Evolutionary conservation across 306 rosid species (phyloP).

Genomic region (Vachellia pachyceras): DNA sequence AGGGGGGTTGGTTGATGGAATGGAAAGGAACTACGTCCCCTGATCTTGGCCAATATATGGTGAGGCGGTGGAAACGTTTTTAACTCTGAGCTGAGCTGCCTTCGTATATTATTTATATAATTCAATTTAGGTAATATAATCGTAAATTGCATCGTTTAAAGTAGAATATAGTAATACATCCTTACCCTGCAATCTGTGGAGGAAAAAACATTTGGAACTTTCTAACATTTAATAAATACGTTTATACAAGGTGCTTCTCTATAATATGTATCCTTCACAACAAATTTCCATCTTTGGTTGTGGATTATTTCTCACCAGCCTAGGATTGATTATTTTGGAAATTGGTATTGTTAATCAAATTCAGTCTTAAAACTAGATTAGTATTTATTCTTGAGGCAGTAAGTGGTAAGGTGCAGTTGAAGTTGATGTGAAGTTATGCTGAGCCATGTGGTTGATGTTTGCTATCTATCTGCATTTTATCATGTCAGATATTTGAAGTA

Average conservation of each 20-base stretch:
- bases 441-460: not conserved
- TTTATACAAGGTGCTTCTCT: not conserved
- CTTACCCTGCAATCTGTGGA: not conserved
- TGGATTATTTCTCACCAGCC: not conserved
- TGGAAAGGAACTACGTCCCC: not conserved
- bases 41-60: no score
- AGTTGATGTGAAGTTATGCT: not conserved
- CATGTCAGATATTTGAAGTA: not conserved
- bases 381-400: not conserved
- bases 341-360: not conserved
- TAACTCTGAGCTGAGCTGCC: not conserved
- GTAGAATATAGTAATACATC: not conserved
- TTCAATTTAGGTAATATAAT: not conserved
- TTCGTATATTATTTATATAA: not conserved
- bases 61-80: not conserved
- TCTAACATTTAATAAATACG: not conserved
- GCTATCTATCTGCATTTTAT: not conserved
- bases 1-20: not conserved
- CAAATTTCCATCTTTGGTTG: not conserved
- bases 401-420: not conserved
- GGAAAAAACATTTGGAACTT: not conserved
- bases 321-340: not conserved
- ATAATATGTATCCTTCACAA: not conserved
- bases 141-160: not conserved
- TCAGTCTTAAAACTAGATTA: not conserved